Base-by-base conservation (phyloP, 2,329 filamentous ascomycete species). In the Huntiella bhutanensis region DNA sequence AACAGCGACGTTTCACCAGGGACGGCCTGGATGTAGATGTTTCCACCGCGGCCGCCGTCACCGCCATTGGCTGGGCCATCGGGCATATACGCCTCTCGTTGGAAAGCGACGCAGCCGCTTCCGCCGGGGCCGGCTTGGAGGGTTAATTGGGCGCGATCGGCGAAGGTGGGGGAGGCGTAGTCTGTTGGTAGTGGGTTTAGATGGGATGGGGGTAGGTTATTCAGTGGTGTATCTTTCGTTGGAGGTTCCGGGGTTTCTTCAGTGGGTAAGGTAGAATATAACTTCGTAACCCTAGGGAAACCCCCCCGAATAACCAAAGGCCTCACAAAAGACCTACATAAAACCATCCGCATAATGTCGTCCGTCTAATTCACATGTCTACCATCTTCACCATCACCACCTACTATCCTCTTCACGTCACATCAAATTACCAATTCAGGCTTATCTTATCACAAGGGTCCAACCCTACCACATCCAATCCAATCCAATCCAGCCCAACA, bases 51-150 rank as follows among this genome's bases (percentile, higher is more conserved):
- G 4, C 91, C 91, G 37, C 91, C 91, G 58, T 98, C 86, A 50
- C 91, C 91, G 42, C 91, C 91, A 60, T 98, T 96, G 7, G 91
- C 76, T 8, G 91, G 91, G 0, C 91, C 91, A 52, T 93, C 79
- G 39, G 79, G 75, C 28, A 95, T 70, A 61, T 82, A 96, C 52
- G 88, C 88, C 56, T 98, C 91, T 15, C 88, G 80, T 38, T 92
- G 65, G 59, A 96, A 98, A 0, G 91, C 91, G 43, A 96, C 84
- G 58, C 91, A 98, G 52, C 91, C 91, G 57, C 91, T 79, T 6
- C 91, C 91, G 19, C 91, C 91, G 2, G 69, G 64, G 6, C 91
- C 91, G 13, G 87, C 82, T 54, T 81, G 72, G 3, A 96, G 62
- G 0, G 75, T 82, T 22, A 96, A 62, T 5, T 75, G 74, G 47